These are phyloP conservation scores for Pichia gijzeniarum DNA, from an alignment of 805 yeast species.

Conservation along the genomic window DNA sequence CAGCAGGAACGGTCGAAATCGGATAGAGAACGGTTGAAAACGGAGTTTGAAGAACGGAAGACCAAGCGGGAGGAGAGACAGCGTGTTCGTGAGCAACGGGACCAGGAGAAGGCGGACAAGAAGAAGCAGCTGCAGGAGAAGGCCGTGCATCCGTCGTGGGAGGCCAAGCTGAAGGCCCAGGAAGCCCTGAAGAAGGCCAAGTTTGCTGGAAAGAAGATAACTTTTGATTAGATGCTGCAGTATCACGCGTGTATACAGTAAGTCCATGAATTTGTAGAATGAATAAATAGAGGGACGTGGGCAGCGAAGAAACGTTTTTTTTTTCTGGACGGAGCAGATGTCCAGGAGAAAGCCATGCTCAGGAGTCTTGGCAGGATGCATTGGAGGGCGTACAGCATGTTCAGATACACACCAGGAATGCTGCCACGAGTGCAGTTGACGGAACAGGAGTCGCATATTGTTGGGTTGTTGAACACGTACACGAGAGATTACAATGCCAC, in stretches of 20 bases:
- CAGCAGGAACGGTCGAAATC: constrained; percentile 49
- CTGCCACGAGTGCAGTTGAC: constrained; percentile 18
- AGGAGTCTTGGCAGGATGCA: too few species aligned
- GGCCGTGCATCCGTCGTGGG: constrained; percentile 93
- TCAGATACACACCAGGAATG: constrained; percentile 1
- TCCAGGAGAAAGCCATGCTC: too few species aligned
- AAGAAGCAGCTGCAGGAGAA: constrained; percentile 13
- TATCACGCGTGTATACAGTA: too few species aligned
- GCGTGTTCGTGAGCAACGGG: constrained; percentile 15
- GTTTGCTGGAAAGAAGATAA: constrained; percentile 81
- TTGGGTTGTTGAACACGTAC: constrained; percentile 23
- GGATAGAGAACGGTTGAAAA: constrained; percentile 53
- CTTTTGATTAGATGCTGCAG: constrained; percentile 43
- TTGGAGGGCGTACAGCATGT: neutral
- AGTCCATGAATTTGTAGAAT: too few species aligned
- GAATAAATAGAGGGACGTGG: too few species aligned
- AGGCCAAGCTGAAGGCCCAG: constrained; percentile 73
- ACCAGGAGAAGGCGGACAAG: constrained; percentile 12
- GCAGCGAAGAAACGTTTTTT: too few species aligned
- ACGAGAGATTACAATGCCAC: constrained; percentile 21
- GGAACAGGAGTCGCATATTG: constrained; percentile 22
- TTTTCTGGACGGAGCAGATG: too few species aligned
- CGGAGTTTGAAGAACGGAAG: constrained; percentile 67
- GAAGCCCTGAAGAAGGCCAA: constrained; percentile 57
- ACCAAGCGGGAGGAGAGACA: constrained; percentile 57